A percentile compares a stretch with the other conserved stretches of the same genome.
These are phyloP conservation scores for Suillus plorans DNA, from an alignment of 768 basidiomycete genomes.

Conservation along the genomic window DNA sequence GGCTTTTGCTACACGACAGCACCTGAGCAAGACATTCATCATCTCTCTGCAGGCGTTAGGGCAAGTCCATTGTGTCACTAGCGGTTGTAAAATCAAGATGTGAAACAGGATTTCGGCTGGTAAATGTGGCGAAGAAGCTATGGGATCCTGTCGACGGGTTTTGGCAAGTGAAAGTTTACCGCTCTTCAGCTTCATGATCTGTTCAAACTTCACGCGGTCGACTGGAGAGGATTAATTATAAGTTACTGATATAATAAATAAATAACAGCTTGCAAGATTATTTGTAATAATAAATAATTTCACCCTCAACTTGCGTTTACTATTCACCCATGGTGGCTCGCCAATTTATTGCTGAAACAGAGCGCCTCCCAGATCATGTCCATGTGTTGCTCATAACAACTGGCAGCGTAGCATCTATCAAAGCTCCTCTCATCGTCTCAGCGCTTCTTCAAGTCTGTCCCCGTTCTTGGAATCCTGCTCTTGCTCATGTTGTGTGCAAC, in stretches of 20 bases:
- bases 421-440: slow-evolving; percentile 84
- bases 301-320: neutral
- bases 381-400: slow-evolving; percentile 87
- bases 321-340: neutral
- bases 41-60: neutral
- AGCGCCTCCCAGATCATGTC: slow-evolving; percentile 22
- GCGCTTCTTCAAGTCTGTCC: slow-evolving; percentile 61
- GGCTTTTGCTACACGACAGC: neutral
- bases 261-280: neutral
- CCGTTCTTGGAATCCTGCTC: neutral
- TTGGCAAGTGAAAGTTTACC: no score
- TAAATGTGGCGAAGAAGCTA: no score
- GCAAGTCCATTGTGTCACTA: no score
- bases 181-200: no score
- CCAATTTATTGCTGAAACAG: slow-evolving; percentile 28
- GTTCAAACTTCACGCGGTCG: no score
- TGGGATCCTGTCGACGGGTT: no score
- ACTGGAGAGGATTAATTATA: no score
- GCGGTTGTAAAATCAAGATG: no score
- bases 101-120: no score
- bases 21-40: neutral
- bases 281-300: neutral
- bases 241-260: neutral
- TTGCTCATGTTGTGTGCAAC: neutral
- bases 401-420: slow-evolving; percentile 94